These are phyloP conservation scores for Pistacia integerrima DNA, from an alignment of 345 rosid genomes.

Conservation along the genomic window DNA sequence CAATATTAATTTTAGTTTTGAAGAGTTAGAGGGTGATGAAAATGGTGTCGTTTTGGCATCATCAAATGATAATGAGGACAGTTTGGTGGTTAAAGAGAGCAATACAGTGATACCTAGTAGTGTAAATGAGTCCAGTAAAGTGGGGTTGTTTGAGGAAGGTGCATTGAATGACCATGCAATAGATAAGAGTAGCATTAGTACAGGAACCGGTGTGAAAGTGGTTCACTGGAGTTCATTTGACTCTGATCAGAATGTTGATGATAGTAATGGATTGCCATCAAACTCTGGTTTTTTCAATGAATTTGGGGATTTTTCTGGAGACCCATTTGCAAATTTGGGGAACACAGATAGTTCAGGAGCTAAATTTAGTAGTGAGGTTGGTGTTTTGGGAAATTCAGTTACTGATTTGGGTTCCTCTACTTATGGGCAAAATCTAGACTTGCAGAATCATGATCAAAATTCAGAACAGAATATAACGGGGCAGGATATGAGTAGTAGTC, in stretches of 20 bases:
- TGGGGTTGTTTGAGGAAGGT: constrained; percentile 5
- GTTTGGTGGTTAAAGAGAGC: constrained; percentile 2
- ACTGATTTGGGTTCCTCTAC: not conserved
- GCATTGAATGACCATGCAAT: not conserved
- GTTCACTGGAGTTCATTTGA: constrained; percentile 41
- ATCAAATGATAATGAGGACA: not conserved
- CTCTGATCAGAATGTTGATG: constrained; percentile 25
- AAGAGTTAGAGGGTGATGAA: constrained; percentile 1
- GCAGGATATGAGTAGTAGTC: constrained; percentile 30
- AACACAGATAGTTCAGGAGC: not conserved
- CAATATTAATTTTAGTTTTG: not conserved
- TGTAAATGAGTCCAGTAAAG: constrained; percentile 2
- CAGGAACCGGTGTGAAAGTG: constrained; percentile 19
- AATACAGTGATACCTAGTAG: not conserved
- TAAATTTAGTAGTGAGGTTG: not conserved
- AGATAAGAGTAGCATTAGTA: not conserved
- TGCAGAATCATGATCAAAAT: not conserved
- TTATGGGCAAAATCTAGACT: not conserved
- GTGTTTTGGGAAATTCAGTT: constrained; percentile 12
- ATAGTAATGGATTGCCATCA: constrained; percentile 27
- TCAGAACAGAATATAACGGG: constrained; percentile 1
- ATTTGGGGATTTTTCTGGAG: constrained; percentile 25
- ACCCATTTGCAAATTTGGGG: constrained; percentile 21
- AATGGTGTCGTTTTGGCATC: constrained; percentile 1
- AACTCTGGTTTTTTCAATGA: constrained; percentile 34